Evolutionary conservation across 345 rosid genomes (phyloP), one percentile per base, ranked within the genome.

Genomic region (Euphorbia lathyris): DNA sequence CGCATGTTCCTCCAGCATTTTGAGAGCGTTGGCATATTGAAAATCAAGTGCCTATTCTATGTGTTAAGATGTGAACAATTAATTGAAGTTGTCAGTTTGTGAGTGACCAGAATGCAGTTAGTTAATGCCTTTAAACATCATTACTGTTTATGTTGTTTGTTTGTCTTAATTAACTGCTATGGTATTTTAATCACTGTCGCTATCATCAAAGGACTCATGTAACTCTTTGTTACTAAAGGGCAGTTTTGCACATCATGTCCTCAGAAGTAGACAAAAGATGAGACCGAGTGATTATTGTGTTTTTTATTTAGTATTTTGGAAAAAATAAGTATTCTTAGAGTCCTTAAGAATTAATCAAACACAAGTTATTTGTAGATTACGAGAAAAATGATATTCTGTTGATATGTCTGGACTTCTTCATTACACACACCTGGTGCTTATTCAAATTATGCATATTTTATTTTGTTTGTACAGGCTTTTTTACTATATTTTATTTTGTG

Each of bases 401-500:
- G n/a, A 22, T 30, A 20, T 61, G 19, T 16, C 23, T 22, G 29
- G 16, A 22, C 38, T 34, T 34, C 38, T 34, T 34, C 38, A 34
- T 34, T 34, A 19, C 23, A 27, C 42, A 1, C 3, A 7, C 36
- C 23, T 64, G 3, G 36, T 14, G 3, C 7, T 40, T 43, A 16
- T 13, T 42, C 0, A 16, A 43, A 12, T 6, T n/a, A 45, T 16
- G 22, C 25, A 45, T 2, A 43, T 1, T 1, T 2, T 14, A 10
- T 12, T 51, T 13, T 51, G 27, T 22, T 22, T 56, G n/a, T 50
- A 26, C 22, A 50, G 45, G 5, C 12, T 26, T 12, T 10, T 65
- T 13, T 43, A 14, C 32, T 19, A 57, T 53, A 7, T 27, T 64
- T 48, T 65, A 64, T 51, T 26, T 52, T 25, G 38, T 65, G 70